Percentiles rank a stretch among this genome's conserved stretches.
phyloP scores from a whole-genome alignment of 2,329 filamentous ascomycete genomes.

The Shiraia sp. region DNA sequence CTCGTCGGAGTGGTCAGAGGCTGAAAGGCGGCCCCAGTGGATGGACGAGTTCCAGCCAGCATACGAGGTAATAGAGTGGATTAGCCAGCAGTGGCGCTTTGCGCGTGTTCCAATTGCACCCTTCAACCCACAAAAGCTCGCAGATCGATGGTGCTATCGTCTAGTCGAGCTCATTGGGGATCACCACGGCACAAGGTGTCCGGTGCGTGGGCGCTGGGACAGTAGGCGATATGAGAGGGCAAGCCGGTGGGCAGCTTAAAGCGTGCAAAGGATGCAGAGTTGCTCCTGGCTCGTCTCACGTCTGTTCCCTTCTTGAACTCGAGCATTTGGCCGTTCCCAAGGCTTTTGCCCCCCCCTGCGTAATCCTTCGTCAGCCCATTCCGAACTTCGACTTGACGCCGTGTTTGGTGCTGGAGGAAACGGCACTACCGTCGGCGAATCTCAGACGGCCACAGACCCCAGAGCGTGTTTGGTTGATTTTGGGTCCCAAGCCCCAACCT shows the following conservation, averaged over 20 bases:
- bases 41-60: slow-evolving; percentile 17
- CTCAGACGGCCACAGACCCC: slow-evolving; percentile 3
- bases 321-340: slow-evolving; percentile 22
- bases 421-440: slow-evolving; percentile 8
- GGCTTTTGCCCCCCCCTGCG: slow-evolving; percentile 18
- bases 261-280: slow-evolving; percentile 21
- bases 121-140: slow-evolving; percentile 9
- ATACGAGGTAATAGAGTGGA: slow-evolving; percentile 27
- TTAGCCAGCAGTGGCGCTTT: slow-evolving; percentile 21
- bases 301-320: slow-evolving; percentile 23
- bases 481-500: no score
- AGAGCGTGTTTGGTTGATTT: no score
- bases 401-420: slow-evolving; percentile 1
- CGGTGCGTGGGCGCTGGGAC: slow-evolving; percentile 9
- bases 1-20: slow-evolving; percentile 12
- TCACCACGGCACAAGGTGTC: slow-evolving; percentile 11
- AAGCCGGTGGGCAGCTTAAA: slow-evolving; percentile 25
- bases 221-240: slow-evolving; percentile 34
- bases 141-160: slow-evolving; percentile 21
- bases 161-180: slow-evolving; percentile 10
- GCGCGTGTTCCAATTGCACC: slow-evolving; percentile 18
- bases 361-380: slow-evolving; percentile 31
- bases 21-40: slow-evolving; percentile 6
- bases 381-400: slow-evolving; percentile 7
- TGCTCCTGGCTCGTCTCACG: slow-evolving; percentile 34